phyloP scores from a whole-genome alignment of 1,284 basidiomycete species.

The Leucoagaricus sp. region DNA sequence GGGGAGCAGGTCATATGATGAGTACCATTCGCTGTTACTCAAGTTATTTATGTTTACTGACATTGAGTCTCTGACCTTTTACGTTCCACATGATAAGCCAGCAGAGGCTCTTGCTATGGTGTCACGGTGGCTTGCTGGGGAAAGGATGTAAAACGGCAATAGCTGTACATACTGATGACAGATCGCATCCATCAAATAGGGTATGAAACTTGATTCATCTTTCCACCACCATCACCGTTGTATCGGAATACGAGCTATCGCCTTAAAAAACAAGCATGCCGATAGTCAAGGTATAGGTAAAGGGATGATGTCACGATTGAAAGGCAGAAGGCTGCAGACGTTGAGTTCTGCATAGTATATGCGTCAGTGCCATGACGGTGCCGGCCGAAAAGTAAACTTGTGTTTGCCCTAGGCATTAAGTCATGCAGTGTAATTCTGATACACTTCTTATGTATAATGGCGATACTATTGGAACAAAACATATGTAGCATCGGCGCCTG shows the following conservation, averaged over 20 bases:
- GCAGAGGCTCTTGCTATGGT: constrained; percentile 57
- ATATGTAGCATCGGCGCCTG: too few relatives aligned
- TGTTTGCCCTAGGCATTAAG: background rate
- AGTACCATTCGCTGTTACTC: constrained; percentile 34
- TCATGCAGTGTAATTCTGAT: background rate
- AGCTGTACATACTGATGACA: background rate
- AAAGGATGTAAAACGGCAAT: constrained; percentile 36
- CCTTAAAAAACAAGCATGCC: background rate
- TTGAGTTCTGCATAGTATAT: too few relatives aligned
- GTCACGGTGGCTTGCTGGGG: constrained; percentile 55
- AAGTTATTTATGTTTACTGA: background rate
- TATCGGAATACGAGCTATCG: background rate
- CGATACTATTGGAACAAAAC: background rate
- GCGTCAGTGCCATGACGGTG: background rate
- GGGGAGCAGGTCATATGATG: constrained; percentile 73
- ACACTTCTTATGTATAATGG: background rate
- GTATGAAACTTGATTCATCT: constrained; percentile 2
- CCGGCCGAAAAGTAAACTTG: too few relatives aligned
- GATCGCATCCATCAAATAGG: constrained; percentile 11
- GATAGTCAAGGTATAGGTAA: background rate
- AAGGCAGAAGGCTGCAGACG: too few relatives aligned
- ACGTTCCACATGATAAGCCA: constrained; percentile 72
- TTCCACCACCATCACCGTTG: background rate
- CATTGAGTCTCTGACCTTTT: constrained; percentile 20
- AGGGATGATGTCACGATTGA: background rate